These are phyloP conservation scores for Schwanniomyces sp. DNA, from an alignment of 805 yeast species.

Conservation along the genomic window DNA sequence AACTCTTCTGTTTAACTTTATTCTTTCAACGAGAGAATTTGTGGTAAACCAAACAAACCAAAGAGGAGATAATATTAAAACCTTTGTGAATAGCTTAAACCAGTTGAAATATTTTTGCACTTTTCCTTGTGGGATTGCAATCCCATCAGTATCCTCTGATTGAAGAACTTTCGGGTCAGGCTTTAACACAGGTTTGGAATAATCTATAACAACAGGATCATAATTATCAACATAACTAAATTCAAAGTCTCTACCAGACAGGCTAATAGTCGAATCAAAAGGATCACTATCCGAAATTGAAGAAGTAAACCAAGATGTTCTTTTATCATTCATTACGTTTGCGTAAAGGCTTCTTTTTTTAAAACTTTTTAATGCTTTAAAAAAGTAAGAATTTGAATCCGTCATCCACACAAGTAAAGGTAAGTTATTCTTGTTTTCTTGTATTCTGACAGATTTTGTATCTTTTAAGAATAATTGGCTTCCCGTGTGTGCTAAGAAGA, in stretches of 20 bases:
- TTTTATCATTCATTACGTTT: conserved; percentile 74
- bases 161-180: background rate
- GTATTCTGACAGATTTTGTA: conserved; percentile 5
- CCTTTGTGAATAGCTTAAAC: conserved; percentile 44
- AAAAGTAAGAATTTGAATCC: conserved; percentile 57
- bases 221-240: conserved; percentile 51
- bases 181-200: conserved; percentile 37
- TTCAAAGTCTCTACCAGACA: conserved; percentile 34
- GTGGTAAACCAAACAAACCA: conserved; percentile 61
- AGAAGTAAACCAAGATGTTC: conserved; percentile 83
- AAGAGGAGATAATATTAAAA: conserved; percentile 58
- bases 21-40: conserved; percentile 35
- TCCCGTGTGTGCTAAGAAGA: conserved; percentile 69
- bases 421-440: conserved; percentile 14
- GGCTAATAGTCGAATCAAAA: conserved; percentile 49
- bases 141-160: background rate
- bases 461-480: conserved; percentile 67
- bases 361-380: conserved; percentile 54
- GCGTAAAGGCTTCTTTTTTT: conserved; percentile 61
- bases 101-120: conserved; percentile 37
- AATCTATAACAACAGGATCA: conserved; percentile 58
- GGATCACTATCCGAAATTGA: conserved; percentile 67
- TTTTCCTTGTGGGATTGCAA: background rate
- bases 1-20: conserved; percentile 28
- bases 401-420: conserved; percentile 73